A percentile compares a stretch with the other conserved stretches of the same genome.
Evolutionary conservation across 2,329 filamentous ascomycete species (phyloP).

Genomic region (Cladophialophora yegresii): DNA sequence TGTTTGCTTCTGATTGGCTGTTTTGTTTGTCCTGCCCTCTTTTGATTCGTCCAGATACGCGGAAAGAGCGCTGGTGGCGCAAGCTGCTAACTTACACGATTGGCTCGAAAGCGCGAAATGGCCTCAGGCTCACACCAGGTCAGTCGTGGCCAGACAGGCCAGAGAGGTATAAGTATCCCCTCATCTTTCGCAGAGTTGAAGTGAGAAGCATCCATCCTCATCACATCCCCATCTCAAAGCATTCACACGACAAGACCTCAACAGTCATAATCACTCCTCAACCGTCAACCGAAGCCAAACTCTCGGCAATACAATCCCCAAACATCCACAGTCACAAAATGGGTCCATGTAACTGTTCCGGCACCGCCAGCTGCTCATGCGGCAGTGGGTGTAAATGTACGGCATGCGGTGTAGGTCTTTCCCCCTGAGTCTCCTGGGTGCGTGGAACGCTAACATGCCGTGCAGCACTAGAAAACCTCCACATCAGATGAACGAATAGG

Average conservation of each 20-base stretch:
- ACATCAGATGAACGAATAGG: not conserved
- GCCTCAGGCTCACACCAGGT: not conserved
- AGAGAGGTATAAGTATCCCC: not conserved
- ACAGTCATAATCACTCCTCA: not conserved
- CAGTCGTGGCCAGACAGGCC: not conserved
- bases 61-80: not conserved
- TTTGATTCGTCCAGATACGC: conserved; percentile 10
- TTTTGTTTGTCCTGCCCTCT: too few relatives aligned
- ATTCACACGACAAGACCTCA: not conserved
- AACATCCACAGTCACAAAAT: conserved; percentile 10
- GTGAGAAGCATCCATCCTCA: too few relatives aligned
- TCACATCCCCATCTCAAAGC: not conserved
- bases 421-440: not conserved
- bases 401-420: conserved; percentile 26
- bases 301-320: not conserved
- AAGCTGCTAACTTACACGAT: too few relatives aligned
- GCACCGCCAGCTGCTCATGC: conserved; percentile 22
- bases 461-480: not conserved
- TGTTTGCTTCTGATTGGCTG: conserved; percentile 6
- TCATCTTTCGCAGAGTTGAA: not conserved
- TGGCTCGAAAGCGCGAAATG: not conserved
- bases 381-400: conserved; percentile 27
- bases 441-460: not conserved
- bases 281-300: not conserved
- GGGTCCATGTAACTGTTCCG: conserved; percentile 27